Conservation (phyloP, 371 early-diverging fungal species). For the Rhizopus arrhizus region DNA sequence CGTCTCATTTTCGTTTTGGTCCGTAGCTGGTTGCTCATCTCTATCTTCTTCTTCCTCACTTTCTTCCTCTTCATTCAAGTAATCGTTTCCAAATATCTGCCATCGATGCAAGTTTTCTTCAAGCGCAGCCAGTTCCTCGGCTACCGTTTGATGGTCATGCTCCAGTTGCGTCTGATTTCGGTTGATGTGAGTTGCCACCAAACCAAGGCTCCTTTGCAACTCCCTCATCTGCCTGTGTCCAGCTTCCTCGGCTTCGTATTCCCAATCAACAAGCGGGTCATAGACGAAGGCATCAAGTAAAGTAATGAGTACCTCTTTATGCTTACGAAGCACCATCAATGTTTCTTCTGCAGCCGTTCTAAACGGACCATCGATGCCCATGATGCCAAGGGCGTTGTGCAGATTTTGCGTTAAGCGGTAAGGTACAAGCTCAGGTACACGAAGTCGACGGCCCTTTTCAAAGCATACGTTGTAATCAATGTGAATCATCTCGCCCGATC, state of each 20-base stretch:
- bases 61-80: constrained; percentile 18
- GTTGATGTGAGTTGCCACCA: constrained; percentile 41
- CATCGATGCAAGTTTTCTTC: constrained; percentile 27
- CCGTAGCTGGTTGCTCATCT: background rate
- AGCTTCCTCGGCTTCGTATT: constrained; percentile 46
- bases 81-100: constrained; percentile 25
- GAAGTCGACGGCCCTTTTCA: constrained; percentile 87
- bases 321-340: constrained; percentile 74
- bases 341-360: constrained; percentile 72
- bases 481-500: constrained; percentile 90
- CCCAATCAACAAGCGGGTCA: constrained; percentile 85
- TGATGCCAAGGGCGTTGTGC: constrained; percentile 74
- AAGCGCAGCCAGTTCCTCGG: constrained; percentile 12
- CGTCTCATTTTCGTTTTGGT: background rate
- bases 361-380: constrained; percentile 83
- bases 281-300: constrained; percentile 92
- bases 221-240: constrained; percentile 46
- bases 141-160: constrained; percentile 17
- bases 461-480: constrained; percentile 99
- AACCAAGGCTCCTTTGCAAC: constrained; percentile 39
- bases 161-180: constrained; percentile 36
- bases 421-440: constrained; percentile 95
- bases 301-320: constrained; percentile 80
- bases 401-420: constrained; percentile 94
- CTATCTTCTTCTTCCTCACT: constrained; percentile 17